These are phyloP conservation scores for Nakazawaea populi DNA, from an alignment of 805 yeast species.

Conservation along the genomic window DNA sequence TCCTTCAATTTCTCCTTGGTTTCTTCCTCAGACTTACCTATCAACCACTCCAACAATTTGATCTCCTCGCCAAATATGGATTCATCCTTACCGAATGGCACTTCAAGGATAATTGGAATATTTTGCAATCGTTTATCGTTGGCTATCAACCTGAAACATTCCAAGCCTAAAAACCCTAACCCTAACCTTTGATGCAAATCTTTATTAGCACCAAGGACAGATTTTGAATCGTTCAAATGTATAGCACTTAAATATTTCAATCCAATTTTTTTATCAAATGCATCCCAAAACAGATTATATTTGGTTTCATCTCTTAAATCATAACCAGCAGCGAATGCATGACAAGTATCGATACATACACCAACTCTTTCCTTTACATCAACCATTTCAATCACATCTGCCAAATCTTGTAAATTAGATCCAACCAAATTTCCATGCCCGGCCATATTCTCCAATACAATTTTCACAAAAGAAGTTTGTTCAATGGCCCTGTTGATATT, in stretches of 20 bases:
- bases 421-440: slow-evolving; percentile 94
- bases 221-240: slow-evolving; percentile 92
- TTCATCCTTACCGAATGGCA: slow-evolving; percentile 71
- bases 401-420: slow-evolving; percentile 68
- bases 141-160: slow-evolving; percentile 73
- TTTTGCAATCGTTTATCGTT: slow-evolving; percentile 55
- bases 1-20: slow-evolving; percentile 45
- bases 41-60: slow-evolving; percentile 76
- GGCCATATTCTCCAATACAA: slow-evolving; percentile 96
- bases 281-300: slow-evolving; percentile 64
- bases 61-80: slow-evolving; percentile 74
- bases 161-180: slow-evolving; percentile 82
- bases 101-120: slow-evolving; percentile 82
- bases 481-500: slow-evolving; percentile 74
- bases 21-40: slow-evolving; percentile 49
- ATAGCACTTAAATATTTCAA: slow-evolving; percentile 68
- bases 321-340: slow-evolving; percentile 93
- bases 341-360: slow-evolving; percentile 95
- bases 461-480: slow-evolving; percentile 72
- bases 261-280: slow-evolving; percentile 74
- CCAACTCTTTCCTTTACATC: slow-evolving; percentile 85
- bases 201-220: slow-evolving; percentile 83
- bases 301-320: slow-evolving; percentile 61
- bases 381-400: slow-evolving; percentile 68
- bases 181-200: slow-evolving; percentile 92